phyloP scores from a whole-genome alignment of 2,329 filamentous ascomycete species.

The Penicillium sp. region DNA sequence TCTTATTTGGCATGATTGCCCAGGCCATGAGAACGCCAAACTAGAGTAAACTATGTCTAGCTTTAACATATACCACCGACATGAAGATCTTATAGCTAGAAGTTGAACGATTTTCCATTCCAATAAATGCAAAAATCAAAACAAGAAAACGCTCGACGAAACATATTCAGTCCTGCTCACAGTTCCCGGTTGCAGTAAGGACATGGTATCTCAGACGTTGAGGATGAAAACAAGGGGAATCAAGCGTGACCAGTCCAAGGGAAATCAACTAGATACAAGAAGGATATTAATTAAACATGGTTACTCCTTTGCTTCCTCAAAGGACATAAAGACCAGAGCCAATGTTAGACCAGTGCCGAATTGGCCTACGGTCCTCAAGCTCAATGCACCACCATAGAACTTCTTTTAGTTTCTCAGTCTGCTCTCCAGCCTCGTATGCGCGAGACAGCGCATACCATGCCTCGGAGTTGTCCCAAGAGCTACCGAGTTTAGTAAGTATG shows the following conservation, averaged over 20 bases:
- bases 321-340: constrained; percentile 67
- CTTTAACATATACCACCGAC: background rate
- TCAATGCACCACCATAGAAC: constrained; percentile 98
- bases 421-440: constrained; percentile 83
- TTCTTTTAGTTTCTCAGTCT: constrained; percentile 84
- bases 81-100: background rate
- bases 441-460: constrained; percentile 89
- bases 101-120: constrained; percentile 9
- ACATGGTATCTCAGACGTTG: constrained; percentile 29
- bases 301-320: constrained; percentile 28
- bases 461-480: constrained; percentile 87
- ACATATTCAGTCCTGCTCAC: constrained; percentile 6
- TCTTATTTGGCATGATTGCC: background rate
- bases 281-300: constrained; percentile 11
- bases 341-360: constrained; percentile 75
- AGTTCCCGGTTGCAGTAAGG: constrained; percentile 14
- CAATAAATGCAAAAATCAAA: constrained; percentile 2
- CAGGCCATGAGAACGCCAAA: background rate
- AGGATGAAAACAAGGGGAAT: constrained; percentile 9
- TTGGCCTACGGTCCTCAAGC: constrained; percentile 78
- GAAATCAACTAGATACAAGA: constrained; percentile 24
- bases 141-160: constrained; percentile 3
- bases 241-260: constrained; percentile 4
- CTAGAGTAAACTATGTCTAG: background rate
- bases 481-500: constrained; percentile 78